Conservation (phyloP, 225 moss, liverwort and hornwort species). For the Pseudisothecium myosuroides region DNA sequence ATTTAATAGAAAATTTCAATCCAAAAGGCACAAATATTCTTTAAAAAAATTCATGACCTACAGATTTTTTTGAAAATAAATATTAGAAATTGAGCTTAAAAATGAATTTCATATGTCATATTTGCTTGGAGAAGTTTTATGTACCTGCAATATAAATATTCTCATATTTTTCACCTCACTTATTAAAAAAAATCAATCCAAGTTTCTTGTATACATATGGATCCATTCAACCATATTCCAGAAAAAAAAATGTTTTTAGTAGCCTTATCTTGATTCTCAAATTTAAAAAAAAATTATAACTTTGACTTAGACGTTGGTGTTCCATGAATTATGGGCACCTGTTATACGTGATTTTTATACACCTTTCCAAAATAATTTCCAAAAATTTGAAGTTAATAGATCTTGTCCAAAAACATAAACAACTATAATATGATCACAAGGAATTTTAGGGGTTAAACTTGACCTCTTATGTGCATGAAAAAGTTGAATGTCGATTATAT, state of each 20-base stretch:
- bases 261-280: accelerated
- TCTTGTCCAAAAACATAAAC: too few species aligned
- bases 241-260: accelerated
- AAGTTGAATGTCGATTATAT: neutral
- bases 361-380: neutral
- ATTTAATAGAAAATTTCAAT: neutral
- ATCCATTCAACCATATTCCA: neutral
- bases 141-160: neutral
- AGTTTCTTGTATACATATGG: neutral
- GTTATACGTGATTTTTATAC: neutral
- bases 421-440: neutral
- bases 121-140: neutral
- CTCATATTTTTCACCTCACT: neutral
- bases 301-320: neutral
- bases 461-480: accelerated
- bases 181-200: neutral
- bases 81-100: neutral
- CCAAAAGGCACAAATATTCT: neutral
- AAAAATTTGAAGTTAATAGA: too few species aligned
- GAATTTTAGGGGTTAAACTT: neutral
- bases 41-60: neutral
- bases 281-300: too few species aligned
- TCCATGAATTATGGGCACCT: neutral
- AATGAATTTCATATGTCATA: neutral
- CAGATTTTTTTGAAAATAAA: accelerated